phyloP scores from a whole-genome alignment of 768 basidiomycete genomes.

The Tylopilus sp. region DNA sequence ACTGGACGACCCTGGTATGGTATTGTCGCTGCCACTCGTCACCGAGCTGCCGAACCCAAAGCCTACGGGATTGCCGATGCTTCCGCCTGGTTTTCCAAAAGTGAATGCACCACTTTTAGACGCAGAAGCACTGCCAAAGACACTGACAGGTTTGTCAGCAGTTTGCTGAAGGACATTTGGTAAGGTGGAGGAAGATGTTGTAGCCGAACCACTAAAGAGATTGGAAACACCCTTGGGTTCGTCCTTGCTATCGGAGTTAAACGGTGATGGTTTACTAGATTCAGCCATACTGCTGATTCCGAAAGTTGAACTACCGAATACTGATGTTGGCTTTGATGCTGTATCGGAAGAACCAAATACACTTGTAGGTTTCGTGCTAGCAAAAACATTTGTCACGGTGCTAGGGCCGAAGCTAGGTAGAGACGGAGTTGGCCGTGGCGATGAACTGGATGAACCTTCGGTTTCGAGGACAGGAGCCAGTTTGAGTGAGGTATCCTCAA shows the following conservation, averaged over 20 bases:
- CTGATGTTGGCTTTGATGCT: constrained; percentile 19
- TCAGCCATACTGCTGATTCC: constrained; percentile 16
- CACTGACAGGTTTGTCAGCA: constrained; percentile 23
- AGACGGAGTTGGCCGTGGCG: constrained; percentile 11
- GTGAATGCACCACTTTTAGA: constrained; percentile 23
- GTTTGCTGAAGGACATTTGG: constrained; percentile 20
- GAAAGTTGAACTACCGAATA: constrained; percentile 27
- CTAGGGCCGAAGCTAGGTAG: constrained; percentile 15
- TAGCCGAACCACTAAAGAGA: constrained; percentile 20
- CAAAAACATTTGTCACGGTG: constrained; percentile 23
- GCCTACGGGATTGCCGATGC: constrained; percentile 62
- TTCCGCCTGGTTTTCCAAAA: constrained; percentile 39
- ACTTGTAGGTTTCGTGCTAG: constrained; percentile 13
- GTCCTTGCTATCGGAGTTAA: constrained; percentile 16
- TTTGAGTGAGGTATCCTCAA: constrained; percentile 8
- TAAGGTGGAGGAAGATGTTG: constrained; percentile 9
- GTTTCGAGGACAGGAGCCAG: constrained; percentile 7
- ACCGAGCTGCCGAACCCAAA: constrained; percentile 42
- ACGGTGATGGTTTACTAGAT: constrained; percentile 9
- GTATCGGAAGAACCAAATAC: constrained; percentile 21
- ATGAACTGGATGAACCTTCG: constrained; percentile 6
- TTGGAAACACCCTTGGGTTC: constrained; percentile 9
- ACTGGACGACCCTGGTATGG: constrained; percentile 9
- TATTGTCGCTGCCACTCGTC: constrained; percentile 17
- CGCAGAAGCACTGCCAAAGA: constrained; percentile 29